Percentiles rank a stretch among this genome's conserved stretches.
These are phyloP conservation scores for Aspergillus vadensis DNA, from an alignment of 2,329 filamentous ascomycete genomes.

Conservation along the genomic window DNA sequence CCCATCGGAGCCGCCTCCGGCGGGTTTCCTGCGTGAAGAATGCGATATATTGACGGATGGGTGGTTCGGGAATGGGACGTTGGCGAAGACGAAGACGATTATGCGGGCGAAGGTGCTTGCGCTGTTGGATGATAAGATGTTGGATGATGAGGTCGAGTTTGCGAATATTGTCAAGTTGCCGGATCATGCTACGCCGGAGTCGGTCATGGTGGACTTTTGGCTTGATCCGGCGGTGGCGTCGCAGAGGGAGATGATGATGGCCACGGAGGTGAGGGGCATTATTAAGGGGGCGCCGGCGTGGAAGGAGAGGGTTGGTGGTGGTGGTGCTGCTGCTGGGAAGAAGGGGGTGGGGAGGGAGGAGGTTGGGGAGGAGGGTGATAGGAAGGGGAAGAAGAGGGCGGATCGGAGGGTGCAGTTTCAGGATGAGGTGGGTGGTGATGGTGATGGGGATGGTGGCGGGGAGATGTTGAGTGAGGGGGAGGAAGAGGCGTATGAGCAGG, in stretches of 20 bases:
- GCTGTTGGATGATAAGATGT: constrained; percentile 51
- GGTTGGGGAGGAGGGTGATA: constrained; percentile 9
- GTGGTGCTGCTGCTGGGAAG: neutral
- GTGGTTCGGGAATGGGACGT: constrained; percentile 80
- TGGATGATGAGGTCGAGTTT: constrained; percentile 40
- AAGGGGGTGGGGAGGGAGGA: constrained; percentile 8
- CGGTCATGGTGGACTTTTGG: constrained; percentile 26
- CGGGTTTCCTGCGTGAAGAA: constrained; percentile 55
- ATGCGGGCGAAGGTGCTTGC: constrained; percentile 83
- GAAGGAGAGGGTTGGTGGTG: constrained; percentile 20
- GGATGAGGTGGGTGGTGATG: constrained; percentile 18
- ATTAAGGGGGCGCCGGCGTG: constrained; percentile 37
- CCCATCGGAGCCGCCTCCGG: constrained; percentile 54
- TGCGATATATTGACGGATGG: constrained; percentile 69
- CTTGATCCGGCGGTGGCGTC: constrained; percentile 25
- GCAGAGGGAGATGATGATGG: constrained; percentile 31
- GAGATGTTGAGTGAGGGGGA: constrained; percentile 33
- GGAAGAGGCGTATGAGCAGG: constrained; percentile 36
- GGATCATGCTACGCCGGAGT: constrained; percentile 32
- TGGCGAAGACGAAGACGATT: constrained; percentile 80
- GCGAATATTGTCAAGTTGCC: constrained; percentile 41
- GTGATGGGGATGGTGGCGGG: constrained; percentile 20
- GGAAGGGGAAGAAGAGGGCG: constrained; percentile 5
- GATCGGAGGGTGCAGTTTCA: constrained; percentile 23
- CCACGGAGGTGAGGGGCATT: constrained; percentile 39